Percentiles rank a stretch among this genome's conserved stretches.
These are phyloP conservation scores for Venustampulla echinocandica DNA, from an alignment of 495 filamentous ascomycete species.

Conservation along the genomic window DNA sequence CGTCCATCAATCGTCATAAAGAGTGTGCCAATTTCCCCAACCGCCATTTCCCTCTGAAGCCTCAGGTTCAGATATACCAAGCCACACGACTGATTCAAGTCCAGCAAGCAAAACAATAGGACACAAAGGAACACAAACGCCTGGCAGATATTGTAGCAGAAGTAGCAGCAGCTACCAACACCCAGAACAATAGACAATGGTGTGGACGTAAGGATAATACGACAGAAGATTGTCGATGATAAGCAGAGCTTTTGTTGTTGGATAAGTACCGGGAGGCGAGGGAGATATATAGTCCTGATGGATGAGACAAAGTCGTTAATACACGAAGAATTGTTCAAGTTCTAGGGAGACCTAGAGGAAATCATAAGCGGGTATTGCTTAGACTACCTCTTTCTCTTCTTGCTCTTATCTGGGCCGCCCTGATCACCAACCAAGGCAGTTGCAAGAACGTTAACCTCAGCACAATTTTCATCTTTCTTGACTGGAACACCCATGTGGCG, in stretches of 20 bases:
- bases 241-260: background rate
- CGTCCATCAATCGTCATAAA: slow-evolving; percentile 20
- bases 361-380: too few relatives aligned
- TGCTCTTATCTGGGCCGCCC: slow-evolving; percentile 49
- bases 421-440: slow-evolving; percentile 28
- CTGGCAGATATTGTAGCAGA: background rate
- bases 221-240: slow-evolving; percentile 8
- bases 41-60: background rate
- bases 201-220: background rate
- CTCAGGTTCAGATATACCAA: slow-evolving; percentile 8
- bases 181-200: slow-evolving; percentile 1
- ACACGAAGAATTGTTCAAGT: too few relatives aligned
- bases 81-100: slow-evolving; percentile 1
- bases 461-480: slow-evolving; percentile 49
- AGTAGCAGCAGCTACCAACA: background rate
- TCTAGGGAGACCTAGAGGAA: too few relatives aligned
- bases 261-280: slow-evolving; percentile 11
- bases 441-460: slow-evolving; percentile 28
- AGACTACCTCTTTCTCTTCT: slow-evolving; percentile 61
- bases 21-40: slow-evolving; percentile 11
- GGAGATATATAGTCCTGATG: slow-evolving; percentile 7
- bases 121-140: background rate
- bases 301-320: background rate
- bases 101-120: background rate
- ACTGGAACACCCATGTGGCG: slow-evolving; percentile 93